Evolutionary conservation across 371 early-diverging fungal genomes (phyloP), one percentile per base, ranked within the genome.

Genomic region (Syncephalastrum contaminatum): DNA sequence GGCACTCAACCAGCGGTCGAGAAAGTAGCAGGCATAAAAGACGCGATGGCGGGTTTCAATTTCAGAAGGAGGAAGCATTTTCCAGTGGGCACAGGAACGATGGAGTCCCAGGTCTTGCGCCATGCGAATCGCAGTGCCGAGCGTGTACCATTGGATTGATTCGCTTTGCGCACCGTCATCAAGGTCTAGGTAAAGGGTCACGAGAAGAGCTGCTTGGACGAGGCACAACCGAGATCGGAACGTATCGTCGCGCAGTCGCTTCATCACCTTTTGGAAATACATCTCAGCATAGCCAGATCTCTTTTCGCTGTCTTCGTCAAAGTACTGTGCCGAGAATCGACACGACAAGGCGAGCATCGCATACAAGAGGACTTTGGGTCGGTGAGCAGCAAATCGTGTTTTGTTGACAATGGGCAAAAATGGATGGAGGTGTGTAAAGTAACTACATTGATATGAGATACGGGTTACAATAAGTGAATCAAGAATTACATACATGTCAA

Each of bases 51-150:
- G 71, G 0, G 78, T 71, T 66, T 88, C 85, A 4, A 73, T 72
- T 57, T 88, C 84, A 27, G 72, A 62, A 1, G 62, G 48, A 21
- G 81, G 79, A n/a, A 84, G 59, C 36, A 30, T 30, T 43, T 77
- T 73, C 74, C 82, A 78, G 45, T 78, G 67, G 5, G 66, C 52
- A 51, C 77, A 78, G 14, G 82, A 82, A 25, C 88, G 79, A 59
- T 88, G 88, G 56, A 88, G 65, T 0, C 88, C 88, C 48, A 88
- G 48, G 53, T 88, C 88, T 60, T 86, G 84, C 4, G 86, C 86
- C 81, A 84, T 81, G 12, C 86, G 75, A 30, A 80, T 85, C 4
- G 88, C 86, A 53, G 69, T 75, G 13, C 88, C 88, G 12, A 84
- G 67, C n/a, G 71, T 75, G 59, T 70, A 77, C 84, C 84, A 86